Conservation (phyloP, 345 rosid species). For the sweet orange (Citrus sinensis) region DNA sequence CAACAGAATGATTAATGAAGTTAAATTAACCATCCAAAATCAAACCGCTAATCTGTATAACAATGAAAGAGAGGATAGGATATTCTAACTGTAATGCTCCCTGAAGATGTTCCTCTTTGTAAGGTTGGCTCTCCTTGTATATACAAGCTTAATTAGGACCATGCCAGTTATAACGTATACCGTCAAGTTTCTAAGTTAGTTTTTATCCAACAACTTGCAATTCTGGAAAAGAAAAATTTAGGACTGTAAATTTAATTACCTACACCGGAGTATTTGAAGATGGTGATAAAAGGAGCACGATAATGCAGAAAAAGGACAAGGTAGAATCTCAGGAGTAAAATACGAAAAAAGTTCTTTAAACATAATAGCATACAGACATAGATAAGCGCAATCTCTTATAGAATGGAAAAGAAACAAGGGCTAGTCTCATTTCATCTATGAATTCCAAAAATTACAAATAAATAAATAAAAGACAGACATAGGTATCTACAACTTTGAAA, state of each 20-base stretch:
- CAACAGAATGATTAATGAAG: too few species aligned
- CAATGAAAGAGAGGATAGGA: neutral
- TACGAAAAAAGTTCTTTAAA: too few species aligned
- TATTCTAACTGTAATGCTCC: neutral
- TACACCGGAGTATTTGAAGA: neutral
- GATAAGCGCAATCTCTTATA: too few species aligned
- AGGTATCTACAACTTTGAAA: too few species aligned
- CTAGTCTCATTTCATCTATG: neutral
- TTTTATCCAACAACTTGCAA: too few species aligned
- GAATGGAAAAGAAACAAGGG: neutral
- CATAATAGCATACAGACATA: neutral
- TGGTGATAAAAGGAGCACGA: neutral
- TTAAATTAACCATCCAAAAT: too few species aligned
- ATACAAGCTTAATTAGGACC: neutral
- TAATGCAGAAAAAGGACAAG: neutral
- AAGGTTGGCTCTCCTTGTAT: neutral
- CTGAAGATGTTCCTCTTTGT: neutral
- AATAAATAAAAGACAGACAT: too few species aligned
- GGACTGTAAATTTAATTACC: too few species aligned
- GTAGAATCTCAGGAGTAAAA: neutral
- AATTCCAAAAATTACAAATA: neutral
- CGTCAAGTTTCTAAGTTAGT: neutral
- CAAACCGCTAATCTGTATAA: neutral
- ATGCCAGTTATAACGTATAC: neutral
- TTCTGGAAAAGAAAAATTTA: too few species aligned